A percentile compares a stretch with the other conserved stretches of the same genome.
phyloP scores from a whole-genome alignment of 2,329 filamentous ascomycete species.

The Cladosporium sp. region DNA sequence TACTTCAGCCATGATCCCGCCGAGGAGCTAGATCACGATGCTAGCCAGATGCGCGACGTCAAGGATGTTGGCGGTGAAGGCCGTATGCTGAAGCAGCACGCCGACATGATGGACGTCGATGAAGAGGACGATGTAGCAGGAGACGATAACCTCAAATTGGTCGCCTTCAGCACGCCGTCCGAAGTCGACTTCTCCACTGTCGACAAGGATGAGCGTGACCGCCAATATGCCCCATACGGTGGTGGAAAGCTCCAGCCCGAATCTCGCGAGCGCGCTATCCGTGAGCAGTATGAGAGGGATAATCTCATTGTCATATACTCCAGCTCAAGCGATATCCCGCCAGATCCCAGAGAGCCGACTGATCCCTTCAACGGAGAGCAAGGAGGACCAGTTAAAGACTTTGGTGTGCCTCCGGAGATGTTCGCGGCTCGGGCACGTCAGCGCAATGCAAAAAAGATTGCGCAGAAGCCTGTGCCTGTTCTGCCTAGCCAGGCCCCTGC shows the following conservation, averaged over 20 bases:
- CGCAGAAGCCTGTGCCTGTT: not conserved
- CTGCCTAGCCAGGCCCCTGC: not conserved
- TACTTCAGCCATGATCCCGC: slow-evolving; percentile 71
- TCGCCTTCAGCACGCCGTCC: slow-evolving; percentile 47
- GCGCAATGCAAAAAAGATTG: not conserved
- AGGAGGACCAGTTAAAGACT: slow-evolving; percentile 33
- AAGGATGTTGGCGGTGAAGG: slow-evolving; percentile 68
- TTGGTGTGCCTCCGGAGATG: slow-evolving; percentile 40
- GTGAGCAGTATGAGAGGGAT: slow-evolving; percentile 47
- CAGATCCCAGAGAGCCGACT: slow-evolving; percentile 47
- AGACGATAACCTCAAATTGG: slow-evolving; percentile 51
- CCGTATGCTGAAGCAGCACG: slow-evolving; percentile 58
- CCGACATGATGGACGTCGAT: slow-evolving; percentile 66
- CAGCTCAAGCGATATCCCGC: slow-evolving; percentile 46
- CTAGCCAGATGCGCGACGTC: slow-evolving; percentile 69
- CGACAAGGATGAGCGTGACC: slow-evolving; percentile 41
- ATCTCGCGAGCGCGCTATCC: slow-evolving; percentile 45
- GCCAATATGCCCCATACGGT: slow-evolving; percentile 49
- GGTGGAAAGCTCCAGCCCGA: slow-evolving; percentile 43
- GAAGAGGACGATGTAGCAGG: slow-evolving; percentile 59
- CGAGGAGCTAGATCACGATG: slow-evolving; percentile 67
- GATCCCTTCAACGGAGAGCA: slow-evolving; percentile 39
- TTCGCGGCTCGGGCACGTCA: slow-evolving; percentile 24
- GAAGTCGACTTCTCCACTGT: slow-evolving; percentile 48
- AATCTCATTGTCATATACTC: slow-evolving; percentile 51